phyloP scores from a whole-genome alignment of 2,329 filamentous ascomycete genomes.

The Pyrenophora teres region DNA sequence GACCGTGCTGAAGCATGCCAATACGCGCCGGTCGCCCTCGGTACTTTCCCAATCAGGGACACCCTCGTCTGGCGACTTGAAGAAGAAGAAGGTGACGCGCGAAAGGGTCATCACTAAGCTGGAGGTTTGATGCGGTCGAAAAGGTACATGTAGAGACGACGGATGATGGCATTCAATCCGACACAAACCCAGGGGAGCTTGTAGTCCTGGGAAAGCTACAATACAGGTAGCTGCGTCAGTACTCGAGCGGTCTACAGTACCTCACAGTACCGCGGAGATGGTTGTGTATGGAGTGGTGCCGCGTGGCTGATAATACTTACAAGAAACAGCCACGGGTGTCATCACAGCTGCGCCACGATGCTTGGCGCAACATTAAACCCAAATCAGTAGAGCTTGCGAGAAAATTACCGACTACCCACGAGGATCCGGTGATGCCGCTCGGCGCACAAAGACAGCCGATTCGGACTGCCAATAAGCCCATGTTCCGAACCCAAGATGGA shows the following conservation, averaged over 20 bases:
- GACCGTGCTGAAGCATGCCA: too few relatives aligned
- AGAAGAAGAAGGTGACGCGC: too few relatives aligned
- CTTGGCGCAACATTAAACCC: slow-evolving; percentile 12
- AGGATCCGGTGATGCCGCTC: slow-evolving; percentile 14
- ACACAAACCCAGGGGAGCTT: too few relatives aligned
- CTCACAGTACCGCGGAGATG: not conserved
- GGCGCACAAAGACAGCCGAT: slow-evolving; percentile 14
- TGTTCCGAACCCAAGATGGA: slow-evolving; percentile 14
- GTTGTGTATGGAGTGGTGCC: not conserved
- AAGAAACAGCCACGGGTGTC: not conserved
- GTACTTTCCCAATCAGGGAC: too few relatives aligned
- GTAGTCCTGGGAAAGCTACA: too few relatives aligned
- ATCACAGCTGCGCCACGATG: slow-evolving; percentile 12
- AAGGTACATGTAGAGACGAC: too few relatives aligned
- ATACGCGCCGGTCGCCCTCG: too few relatives aligned
- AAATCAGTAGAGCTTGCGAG: slow-evolving; percentile 31
- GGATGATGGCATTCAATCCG: too few relatives aligned
- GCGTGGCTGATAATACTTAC: slow-evolving; percentile 1
- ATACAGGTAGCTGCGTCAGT: slow-evolving; percentile 25
- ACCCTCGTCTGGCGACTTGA: too few relatives aligned
- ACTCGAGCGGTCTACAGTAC: slow-evolving; percentile 17
- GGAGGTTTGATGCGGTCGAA: too few relatives aligned
- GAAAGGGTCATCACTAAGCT: too few relatives aligned
- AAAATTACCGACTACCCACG: slow-evolving; percentile 14
- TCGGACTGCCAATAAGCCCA: slow-evolving; percentile 14